Conservation (phyloP, 306 rosid species). For the Gleditsia sinensis region DNA sequence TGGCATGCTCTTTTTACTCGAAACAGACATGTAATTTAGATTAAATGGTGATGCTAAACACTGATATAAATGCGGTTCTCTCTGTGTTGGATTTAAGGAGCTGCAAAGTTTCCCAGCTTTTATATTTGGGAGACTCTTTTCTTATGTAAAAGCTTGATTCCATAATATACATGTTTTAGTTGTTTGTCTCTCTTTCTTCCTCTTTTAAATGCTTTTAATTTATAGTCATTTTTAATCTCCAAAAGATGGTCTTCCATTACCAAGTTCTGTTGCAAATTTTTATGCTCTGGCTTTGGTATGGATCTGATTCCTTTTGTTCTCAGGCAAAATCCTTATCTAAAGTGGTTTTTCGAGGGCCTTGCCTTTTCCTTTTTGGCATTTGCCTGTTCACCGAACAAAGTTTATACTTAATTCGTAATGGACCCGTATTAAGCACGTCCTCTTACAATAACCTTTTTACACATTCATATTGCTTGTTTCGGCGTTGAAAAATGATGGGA, state of each 20-base stretch:
- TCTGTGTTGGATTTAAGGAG: conserved; percentile 40
- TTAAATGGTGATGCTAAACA: too few species aligned
- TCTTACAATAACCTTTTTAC: too few species aligned
- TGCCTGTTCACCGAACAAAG: conserved; percentile 25
- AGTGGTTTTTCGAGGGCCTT: conserved; percentile 8
- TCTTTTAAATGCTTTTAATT: conserved; percentile 28
- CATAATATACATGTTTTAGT: conserved; percentile 37
- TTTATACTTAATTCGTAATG: too few species aligned
- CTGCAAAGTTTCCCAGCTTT: conserved; percentile 57
- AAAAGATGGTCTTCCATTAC: conserved; percentile 40
- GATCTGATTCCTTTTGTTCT: conserved; percentile 53
- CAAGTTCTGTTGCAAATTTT: conserved; percentile 35
- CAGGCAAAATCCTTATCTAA: conserved; percentile 33
- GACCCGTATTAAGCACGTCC: neutral
- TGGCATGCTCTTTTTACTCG: too few species aligned
- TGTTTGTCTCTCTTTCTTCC: conserved; percentile 35
- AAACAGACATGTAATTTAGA: too few species aligned
- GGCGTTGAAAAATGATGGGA: conserved; percentile 21
- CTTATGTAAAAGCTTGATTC: conserved; percentile 36
- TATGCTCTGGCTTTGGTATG: conserved; percentile 22
- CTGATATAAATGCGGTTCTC: too few species aligned
- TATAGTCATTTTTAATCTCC: conserved; percentile 18
- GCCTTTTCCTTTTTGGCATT: conserved; percentile 28
- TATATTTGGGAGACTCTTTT: conserved; percentile 25
- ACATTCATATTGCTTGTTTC: conserved; percentile 25